Conservation (phyloP, 2,329 filamentous ascomycete species). For the Ophiostoma pallidulum region DNA sequence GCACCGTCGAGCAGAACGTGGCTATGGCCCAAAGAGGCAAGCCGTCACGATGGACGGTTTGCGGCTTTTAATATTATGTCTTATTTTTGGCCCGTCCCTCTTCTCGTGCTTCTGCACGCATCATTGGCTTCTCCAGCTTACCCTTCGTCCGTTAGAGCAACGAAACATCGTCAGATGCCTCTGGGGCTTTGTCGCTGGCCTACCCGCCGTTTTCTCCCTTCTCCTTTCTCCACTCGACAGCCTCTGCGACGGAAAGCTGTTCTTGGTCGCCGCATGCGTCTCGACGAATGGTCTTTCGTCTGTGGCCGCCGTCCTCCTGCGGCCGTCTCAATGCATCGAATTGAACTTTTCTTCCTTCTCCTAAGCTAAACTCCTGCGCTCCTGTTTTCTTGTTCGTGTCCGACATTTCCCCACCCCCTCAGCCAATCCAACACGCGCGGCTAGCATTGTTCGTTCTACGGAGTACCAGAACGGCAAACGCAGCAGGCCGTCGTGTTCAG, state of each 20-base stretch:
- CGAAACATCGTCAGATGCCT: constrained; percentile 5
- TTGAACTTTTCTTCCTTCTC: background rate
- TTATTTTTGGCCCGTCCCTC: background rate
- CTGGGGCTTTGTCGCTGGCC: background rate
- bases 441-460: no score
- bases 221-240: no score
- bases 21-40: constrained; percentile 5
- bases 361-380: background rate
- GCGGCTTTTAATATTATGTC: constrained; percentile 8
- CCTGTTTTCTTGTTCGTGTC: no score
- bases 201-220: background rate
- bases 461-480: no score
- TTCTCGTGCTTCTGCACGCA: background rate
- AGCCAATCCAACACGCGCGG: no score
- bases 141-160: background rate
- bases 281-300: no score
- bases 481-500: no score
- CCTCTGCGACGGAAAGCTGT: no score
- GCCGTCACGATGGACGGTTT: constrained; percentile 2
- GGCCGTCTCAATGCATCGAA: background rate
- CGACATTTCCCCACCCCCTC: no score
- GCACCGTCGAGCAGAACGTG: background rate
- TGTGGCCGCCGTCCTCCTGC: background rate
- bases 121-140: constrained; percentile 13
- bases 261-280: no score